Percentiles rank a stretch among this genome's conserved stretches.
Conservation (phyloP, 164 flowering plant genomes). For the Litsea cubeba region DNA sequence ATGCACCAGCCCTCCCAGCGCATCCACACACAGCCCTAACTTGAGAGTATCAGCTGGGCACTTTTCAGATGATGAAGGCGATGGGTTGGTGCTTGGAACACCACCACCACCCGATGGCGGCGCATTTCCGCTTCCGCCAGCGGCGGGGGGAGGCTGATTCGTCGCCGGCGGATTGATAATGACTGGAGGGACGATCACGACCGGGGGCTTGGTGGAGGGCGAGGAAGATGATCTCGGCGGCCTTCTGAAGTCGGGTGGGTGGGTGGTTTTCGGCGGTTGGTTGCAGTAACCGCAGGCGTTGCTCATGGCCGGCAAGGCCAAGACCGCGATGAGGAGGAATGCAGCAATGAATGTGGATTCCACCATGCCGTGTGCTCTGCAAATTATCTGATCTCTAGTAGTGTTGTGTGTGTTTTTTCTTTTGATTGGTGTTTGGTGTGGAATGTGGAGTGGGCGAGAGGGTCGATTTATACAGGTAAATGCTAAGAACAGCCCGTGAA, state of each 20-base stretch:
- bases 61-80: conserved; percentile 28
- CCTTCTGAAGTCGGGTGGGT: conserved; percentile 11
- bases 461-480: neutral
- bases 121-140: conserved; percentile 6
- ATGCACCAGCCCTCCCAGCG: conserved; percentile 81
- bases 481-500: conserved; percentile 3
- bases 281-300: conserved; percentile 41
- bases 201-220: neutral
- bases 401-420: neutral
- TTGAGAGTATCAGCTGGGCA: conserved; percentile 79
- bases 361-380: neutral
- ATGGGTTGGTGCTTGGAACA: conserved; percentile 27
- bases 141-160: conserved; percentile 33
- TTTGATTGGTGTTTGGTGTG: neutral
- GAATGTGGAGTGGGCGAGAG: neutral
- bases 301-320: conserved; percentile 37
- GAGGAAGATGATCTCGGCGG: neutral
- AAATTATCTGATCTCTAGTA: neutral
- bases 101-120: conserved; percentile 16
- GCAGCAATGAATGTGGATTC: conserved; percentile 27
- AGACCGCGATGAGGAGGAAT: conserved; percentile 40
- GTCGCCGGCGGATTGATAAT: conserved; percentile 3
- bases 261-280: conserved; percentile 12
- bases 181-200: conserved; percentile 3
- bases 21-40: conserved; percentile 75